Evolutionary conservation across 1,284 basidiomycete species (phyloP), one percentile per base, ranked within the genome.

Genomic region (Ceratobasidium sp.): DNA sequence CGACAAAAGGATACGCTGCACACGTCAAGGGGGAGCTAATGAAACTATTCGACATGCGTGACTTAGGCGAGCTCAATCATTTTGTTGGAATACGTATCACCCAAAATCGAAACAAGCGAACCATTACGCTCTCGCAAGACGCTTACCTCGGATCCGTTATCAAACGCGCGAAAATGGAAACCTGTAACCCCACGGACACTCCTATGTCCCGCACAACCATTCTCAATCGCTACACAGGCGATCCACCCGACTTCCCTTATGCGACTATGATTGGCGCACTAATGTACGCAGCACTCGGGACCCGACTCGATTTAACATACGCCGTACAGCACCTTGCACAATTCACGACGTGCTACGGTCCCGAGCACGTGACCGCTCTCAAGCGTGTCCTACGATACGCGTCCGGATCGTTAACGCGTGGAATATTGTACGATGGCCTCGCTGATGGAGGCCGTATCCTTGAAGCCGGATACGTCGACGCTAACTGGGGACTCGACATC

Each of bases 401-500:
- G 17, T 10, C 46, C 17, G 46, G 46, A 48, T 12, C 46, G 17
- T 12, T 48, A 48, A 48, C 46, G 17, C 26, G 23, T 12, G 46
- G 38, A 33, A 70, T 62, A 46, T 77, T 17, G 12, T 74, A 54
- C 17, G 44, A 52, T 67, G 78, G 78, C 23, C 62, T 42, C 2
- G n/a, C 44, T n/a, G 62, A 44, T 33, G 52, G 59, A 42, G 54
- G 23, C 42, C 28, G 17, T 17, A 69, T 71, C n/a, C 10, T 44
- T 23, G 56, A 77, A 33, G 56, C 70, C 23, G 65, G 54, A 5
- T 79, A 78, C 74, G 42, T 52, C 10, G 38, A 69, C 33, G 17
- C 52, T 17, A 38, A 62, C 33, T 67, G 82, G 87, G 83, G 26
- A 82, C 83, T 44, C 83, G 62, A 65, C 62, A 65, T 65, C 3